Evolutionary conservation across 306 rosid species (phyloP).

Genomic region (Neltuma alba): DNA sequence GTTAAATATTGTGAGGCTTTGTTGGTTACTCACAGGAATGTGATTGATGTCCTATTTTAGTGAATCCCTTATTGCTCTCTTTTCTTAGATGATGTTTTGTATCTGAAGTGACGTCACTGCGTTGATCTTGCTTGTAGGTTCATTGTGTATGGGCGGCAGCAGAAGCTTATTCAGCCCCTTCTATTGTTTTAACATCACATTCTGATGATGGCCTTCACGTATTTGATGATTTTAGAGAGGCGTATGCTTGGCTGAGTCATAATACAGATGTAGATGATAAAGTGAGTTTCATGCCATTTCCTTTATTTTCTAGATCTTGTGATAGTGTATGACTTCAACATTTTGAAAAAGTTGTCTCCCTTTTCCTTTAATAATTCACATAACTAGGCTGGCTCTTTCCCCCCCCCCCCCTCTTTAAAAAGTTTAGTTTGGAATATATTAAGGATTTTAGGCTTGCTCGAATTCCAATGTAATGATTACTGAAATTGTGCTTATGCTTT

Average conservation of each 20-base stretch:
- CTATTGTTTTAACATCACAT: slow-evolving; percentile 90
- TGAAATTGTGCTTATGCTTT: not conserved
- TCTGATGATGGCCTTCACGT: slow-evolving; percentile 92
- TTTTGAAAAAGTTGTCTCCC: not conserved
- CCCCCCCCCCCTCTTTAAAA: not conserved
- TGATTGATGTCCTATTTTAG: slow-evolving; percentile 2
- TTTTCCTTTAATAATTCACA: not conserved
- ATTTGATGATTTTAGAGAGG: slow-evolving; percentile 99
- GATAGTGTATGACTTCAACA: not conserved
- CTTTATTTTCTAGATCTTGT: slow-evolving; percentile 26
- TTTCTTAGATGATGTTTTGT: not conserved
- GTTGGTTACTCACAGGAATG: slow-evolving; percentile 13
- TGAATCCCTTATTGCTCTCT: not conserved
- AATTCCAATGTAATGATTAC: not conserved
- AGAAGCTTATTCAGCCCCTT: slow-evolving; percentile 99
- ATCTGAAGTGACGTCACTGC: slow-evolving; percentile 8
- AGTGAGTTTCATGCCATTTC: slow-evolving; percentile 55
- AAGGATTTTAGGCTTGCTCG: slow-evolving; percentile 9
- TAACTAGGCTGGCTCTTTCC: slow-evolving; percentile 17
- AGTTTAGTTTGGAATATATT: slow-evolving; percentile 5
- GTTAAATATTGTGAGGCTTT: slow-evolving; percentile 17
- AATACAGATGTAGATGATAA: slow-evolving; percentile 96
- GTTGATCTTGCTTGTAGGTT: slow-evolving; percentile 58
- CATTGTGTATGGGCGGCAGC: slow-evolving; percentile 99
- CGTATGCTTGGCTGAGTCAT: slow-evolving; percentile 99